phyloP scores from a whole-genome alignment of 768 basidiomycete species.

The Lactifluus echinatus region DNA sequence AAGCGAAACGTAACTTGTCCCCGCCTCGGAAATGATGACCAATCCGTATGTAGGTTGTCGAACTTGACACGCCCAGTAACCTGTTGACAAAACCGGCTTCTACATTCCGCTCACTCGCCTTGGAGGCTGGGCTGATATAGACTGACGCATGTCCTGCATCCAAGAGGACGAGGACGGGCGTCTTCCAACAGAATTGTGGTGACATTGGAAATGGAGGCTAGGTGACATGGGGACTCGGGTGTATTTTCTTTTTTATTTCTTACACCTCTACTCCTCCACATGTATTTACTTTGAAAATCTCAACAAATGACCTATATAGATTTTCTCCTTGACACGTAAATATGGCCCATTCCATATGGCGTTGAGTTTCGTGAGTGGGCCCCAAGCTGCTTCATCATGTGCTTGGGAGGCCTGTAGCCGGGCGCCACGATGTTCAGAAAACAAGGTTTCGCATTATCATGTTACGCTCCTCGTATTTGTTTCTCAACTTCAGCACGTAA shows the following conservation, averaged over 20 bases:
- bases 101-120: slow-evolving; percentile 54
- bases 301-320: no score
- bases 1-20: slow-evolving; percentile 14
- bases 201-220: not conserved
- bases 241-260: no score
- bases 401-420: not conserved
- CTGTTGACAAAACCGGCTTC: slow-evolving; percentile 52
- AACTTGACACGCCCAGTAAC: slow-evolving; percentile 63
- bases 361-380: no score
- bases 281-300: no score
- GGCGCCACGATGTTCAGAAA: slow-evolving; percentile 1
- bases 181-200: not conserved
- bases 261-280: no score
- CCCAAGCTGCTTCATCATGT: not conserved
- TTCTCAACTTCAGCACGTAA: slow-evolving; percentile 28
- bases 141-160: no score
- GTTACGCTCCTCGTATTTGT: not conserved
- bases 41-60: slow-evolving; percentile 42
- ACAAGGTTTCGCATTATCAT: not conserved
- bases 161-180: not conserved
- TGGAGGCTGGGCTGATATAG: slow-evolving; percentile 48
- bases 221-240: no score
- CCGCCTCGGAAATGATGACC: not conserved
- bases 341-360: no score
- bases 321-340: no score